Conservation (phyloP, 2,329 filamentous ascomycete species). For the Dactylellina drechsleri region DNA sequence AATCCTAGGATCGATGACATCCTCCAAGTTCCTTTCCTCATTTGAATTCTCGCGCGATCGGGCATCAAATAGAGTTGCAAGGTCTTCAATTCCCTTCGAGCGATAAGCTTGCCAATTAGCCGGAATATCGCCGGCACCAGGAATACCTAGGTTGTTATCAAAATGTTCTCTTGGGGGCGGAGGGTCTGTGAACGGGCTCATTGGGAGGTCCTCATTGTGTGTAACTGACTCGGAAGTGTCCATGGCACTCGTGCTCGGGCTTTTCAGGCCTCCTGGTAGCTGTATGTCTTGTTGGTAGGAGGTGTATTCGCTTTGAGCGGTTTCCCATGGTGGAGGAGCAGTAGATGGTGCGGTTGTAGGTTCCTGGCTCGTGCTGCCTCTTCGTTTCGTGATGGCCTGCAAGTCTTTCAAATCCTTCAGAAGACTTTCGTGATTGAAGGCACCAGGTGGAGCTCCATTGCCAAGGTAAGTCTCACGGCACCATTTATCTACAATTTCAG, state of each 20-base stretch:
- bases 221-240: constrained; percentile 51
- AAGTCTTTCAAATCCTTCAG: constrained; percentile 49
- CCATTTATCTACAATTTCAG: constrained; percentile 58
- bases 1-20: constrained; percentile 50
- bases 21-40: constrained; percentile 38
- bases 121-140: constrained; percentile 33
- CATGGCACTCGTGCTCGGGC: constrained; percentile 49
- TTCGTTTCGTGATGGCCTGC: constrained; percentile 45
- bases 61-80: constrained; percentile 42
- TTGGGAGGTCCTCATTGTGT: constrained; percentile 44
- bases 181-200: constrained; percentile 48
- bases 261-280: constrained; percentile 44
- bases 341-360: constrained; percentile 36
- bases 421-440: constrained; percentile 45
- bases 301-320: constrained; percentile 40
- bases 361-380: constrained; percentile 40
- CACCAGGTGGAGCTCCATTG: constrained; percentile 29
- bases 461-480: constrained; percentile 57
- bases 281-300: constrained; percentile 36
- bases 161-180: constrained; percentile 37
- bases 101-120: constrained; percentile 40
- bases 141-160: constrained; percentile 41
- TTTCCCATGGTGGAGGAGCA: constrained; percentile 28
- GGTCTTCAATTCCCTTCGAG: constrained; percentile 47
- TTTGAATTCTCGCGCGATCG: not conserved